Conservation (phyloP, 225 moss, liverwort and hornwort species). For the Thuidium tamariscinum region DNA sequence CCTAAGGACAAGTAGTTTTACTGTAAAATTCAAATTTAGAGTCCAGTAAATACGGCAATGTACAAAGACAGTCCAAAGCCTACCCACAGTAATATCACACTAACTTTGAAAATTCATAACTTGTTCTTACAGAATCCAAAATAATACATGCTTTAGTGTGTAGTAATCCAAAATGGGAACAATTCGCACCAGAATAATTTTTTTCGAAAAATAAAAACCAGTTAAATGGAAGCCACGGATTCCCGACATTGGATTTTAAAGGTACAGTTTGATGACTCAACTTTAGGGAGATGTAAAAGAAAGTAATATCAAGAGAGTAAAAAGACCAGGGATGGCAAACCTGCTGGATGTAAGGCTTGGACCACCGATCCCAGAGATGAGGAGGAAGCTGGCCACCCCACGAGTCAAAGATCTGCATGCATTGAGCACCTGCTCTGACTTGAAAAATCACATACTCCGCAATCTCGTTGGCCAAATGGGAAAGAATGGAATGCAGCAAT, state of each 20-base stretch:
- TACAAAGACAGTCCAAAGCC: not conserved
- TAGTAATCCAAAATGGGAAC: not conserved
- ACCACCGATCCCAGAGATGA: constrained; percentile 52
- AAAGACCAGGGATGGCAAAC: not conserved
- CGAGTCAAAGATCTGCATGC: constrained; percentile 55
- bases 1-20: not conserved
- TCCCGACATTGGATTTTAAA: not conserved
- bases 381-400: constrained; percentile 63
- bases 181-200: not conserved
- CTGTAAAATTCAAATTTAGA: not conserved
- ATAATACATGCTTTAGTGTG: not conserved
- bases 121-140: not conserved
- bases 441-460: constrained; percentile 51
- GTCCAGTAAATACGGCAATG: not conserved
- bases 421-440: constrained; percentile 47
- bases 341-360: constrained; percentile 54
- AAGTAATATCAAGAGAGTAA: not conserved
- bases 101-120: not conserved
- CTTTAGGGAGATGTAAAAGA: not conserved
- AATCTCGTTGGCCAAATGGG: constrained; percentile 43
- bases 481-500: constrained; percentile 35
- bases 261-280: not conserved
- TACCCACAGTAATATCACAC: not conserved
- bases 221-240: not conserved
- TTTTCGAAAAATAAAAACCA: not conserved